Conservation (phyloP, 177 flowering plant genomes). For the Tripterygium wilfordii region DNA sequence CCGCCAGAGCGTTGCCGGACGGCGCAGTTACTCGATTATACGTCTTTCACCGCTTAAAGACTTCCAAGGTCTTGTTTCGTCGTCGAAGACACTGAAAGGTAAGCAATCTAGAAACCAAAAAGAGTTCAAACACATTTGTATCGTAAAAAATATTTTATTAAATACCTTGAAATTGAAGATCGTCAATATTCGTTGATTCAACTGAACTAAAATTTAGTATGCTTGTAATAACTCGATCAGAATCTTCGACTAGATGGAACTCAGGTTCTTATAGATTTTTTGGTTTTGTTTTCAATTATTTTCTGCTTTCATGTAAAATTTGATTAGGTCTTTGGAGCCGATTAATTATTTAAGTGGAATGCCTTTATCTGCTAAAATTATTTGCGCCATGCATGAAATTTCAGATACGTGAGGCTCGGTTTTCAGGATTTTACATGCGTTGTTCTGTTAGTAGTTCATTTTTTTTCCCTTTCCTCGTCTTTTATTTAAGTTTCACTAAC, state of each 20-base stretch:
- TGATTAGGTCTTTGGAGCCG: constrained; percentile 72
- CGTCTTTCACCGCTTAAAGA: constrained; percentile 65
- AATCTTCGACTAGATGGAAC: too few species aligned
- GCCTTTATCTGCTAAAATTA: constrained; percentile 64
- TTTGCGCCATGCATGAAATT: constrained; percentile 84
- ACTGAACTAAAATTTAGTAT: too few species aligned
- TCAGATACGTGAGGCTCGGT: constrained; percentile 61
- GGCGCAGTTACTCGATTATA: constrained; percentile 64
- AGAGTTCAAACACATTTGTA: too few species aligned
- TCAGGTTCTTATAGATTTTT: too few species aligned
- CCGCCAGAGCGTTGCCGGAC: constrained; percentile 18
- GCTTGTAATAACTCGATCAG: too few species aligned
- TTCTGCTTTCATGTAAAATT: too few species aligned
- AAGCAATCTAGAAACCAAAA: too few species aligned
- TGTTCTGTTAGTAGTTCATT: neutral
- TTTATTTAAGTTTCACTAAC: too few species aligned
- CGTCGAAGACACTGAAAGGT: constrained; percentile 79
- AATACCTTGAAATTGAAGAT: too few species aligned
- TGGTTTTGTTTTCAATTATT: too few species aligned
- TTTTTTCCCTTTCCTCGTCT: neutral
- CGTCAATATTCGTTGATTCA: too few species aligned
- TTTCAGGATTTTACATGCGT: neutral
- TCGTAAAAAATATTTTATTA: too few species aligned
- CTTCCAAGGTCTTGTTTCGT: constrained; percentile 81
- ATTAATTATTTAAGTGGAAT: constrained; percentile 45